Evolutionary conservation across 2,329 filamentous ascomycete genomes (phyloP), one percentile per base, ranked within the genome.

Genomic region (Sclerotinia borealis): DNA sequence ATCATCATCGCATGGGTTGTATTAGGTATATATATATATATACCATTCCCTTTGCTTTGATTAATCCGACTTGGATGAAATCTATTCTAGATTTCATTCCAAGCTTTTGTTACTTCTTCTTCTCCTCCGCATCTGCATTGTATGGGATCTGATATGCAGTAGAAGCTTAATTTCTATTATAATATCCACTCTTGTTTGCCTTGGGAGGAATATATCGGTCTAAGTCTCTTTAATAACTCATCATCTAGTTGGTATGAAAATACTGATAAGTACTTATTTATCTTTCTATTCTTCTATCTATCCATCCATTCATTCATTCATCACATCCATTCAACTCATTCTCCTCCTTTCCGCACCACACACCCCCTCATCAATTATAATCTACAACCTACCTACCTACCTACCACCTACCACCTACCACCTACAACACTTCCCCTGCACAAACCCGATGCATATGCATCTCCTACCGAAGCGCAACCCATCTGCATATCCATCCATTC

Each of bases 361-460:
- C n/a, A 56, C 50, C 34, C 15, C 49, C 27, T 49, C 29, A 51
- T 51, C 11, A 17, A 22, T 50, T 11, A n/a, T 19, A 10, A 47
- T 22, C 15, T 47, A 10, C n/a, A 25, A 47, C 43, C 43, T 47
- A 22, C n/a, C n/a, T n/a, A n/a, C n/a, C n/a, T n/a, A n/a, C n/a
- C n/a, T n/a, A n/a, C n/a, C n/a, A n/a, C n/a, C n/a, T n/a, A n/a
- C n/a, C n/a, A n/a, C n/a, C n/a, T n/a, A n/a, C n/a, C n/a, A n/a
- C n/a, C n/a, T n/a, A n/a, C n/a, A n/a, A n/a, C n/a, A n/a, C n/a
- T 39, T 56, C 52, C 52, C 52, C 54, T 45, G 54, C 54, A 56
- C 54, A 45, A 45, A 56, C 19, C 39, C 54, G 54, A 45, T 39
- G 54, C 39, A 56, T 25, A 34, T 56, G 39, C 54, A 56, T 56